Evolutionary conservation across 1,284 basidiomycete species (phyloP).

Genomic region (Leccinum brunneo-olivaceum): DNA sequence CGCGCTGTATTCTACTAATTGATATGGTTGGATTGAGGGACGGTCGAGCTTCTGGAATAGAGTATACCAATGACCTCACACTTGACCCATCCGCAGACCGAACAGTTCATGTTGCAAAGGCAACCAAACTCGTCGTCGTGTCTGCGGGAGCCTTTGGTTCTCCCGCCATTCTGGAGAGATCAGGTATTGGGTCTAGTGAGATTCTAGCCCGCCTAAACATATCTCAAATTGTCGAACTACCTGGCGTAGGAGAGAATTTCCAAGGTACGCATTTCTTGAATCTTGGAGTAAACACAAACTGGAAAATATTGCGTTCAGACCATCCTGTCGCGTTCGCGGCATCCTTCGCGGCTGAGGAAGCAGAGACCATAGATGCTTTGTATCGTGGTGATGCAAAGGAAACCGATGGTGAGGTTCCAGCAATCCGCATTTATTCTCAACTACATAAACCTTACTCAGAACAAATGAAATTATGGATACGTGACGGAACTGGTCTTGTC

Average conservation of each 20-base stretch:
- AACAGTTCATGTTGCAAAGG: slow-evolving; percentile 10
- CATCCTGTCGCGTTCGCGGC: slow-evolving; percentile 36
- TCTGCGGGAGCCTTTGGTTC: slow-evolving; percentile 20
- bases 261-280: slow-evolving; percentile 33
- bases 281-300: background rate
- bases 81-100: slow-evolving; percentile 9
- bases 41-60: slow-evolving; percentile 22
- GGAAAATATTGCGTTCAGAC: slow-evolving; percentile 30
- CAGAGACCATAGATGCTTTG: slow-evolving; percentile 39
- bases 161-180: slow-evolving; percentile 20
- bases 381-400: slow-evolving; percentile 33
- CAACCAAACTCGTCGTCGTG: slow-evolving; percentile 14
- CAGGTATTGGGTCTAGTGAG: slow-evolving; percentile 17
- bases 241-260: slow-evolving; percentile 49
- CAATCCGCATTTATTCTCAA: background rate
- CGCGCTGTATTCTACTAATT: background rate
- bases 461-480: slow-evolving; percentile 37
- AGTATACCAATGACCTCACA: slow-evolving; percentile 19
- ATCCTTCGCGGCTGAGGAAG: slow-evolving; percentile 35
- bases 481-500: slow-evolving; percentile 40
- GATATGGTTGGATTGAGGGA: slow-evolving; percentile 8
- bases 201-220: slow-evolving; percentile 13
- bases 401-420: slow-evolving; percentile 29
- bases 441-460: slow-evolving; percentile 27
- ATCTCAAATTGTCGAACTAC: slow-evolving; percentile 38